phyloP scores from a whole-genome alignment of 257 asterid species.

The Knoxia roxburghii region DNA sequence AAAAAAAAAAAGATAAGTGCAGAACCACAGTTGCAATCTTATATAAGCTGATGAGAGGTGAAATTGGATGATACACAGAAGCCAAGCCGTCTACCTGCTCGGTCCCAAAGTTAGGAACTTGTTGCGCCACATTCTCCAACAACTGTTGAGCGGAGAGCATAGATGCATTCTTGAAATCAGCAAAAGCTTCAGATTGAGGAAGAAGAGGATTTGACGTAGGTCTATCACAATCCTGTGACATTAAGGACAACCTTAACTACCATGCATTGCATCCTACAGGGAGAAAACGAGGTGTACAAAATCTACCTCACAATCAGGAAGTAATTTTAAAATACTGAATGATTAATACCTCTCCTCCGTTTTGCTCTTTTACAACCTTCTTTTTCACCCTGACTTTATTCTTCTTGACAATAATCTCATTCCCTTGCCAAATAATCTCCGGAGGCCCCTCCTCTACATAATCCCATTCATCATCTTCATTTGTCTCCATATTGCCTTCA shows the following conservation, averaged over 20 bases:
- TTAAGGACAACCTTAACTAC: slow-evolving; percentile 10
- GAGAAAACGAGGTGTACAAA: background rate
- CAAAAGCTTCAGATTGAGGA: slow-evolving; percentile 76
- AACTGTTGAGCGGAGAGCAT: slow-evolving; percentile 76
- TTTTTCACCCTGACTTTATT: slow-evolving; percentile 72
- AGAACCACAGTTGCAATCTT: too few relatives aligned
- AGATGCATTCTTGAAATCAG: slow-evolving; percentile 48
- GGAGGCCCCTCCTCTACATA: slow-evolving; percentile 95
- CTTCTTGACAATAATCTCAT: slow-evolving; percentile 94
- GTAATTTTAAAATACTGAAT: slow-evolving; percentile 10
- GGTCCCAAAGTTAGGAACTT: slow-evolving; percentile 96
- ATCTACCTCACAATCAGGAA: background rate
- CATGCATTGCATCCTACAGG: background rate
- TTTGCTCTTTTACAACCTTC: slow-evolving; percentile 35
- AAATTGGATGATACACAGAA: slow-evolving; percentile 5
- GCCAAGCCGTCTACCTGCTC: slow-evolving; percentile 57
- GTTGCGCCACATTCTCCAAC: slow-evolving; percentile 76
- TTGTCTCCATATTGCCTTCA: slow-evolving; percentile 37
- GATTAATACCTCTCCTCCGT: slow-evolving; percentile 46
- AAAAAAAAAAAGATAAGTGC: too few relatives aligned
- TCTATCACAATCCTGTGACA: slow-evolving; percentile 64
- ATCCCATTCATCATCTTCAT: slow-evolving; percentile 73
- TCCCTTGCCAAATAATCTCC: slow-evolving; percentile 94
- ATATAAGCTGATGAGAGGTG: too few relatives aligned
- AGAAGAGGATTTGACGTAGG: slow-evolving; percentile 97